phyloP scores from a whole-genome alignment of 2,329 filamentous ascomycete genomes.

The Nemania bipapillata region DNA sequence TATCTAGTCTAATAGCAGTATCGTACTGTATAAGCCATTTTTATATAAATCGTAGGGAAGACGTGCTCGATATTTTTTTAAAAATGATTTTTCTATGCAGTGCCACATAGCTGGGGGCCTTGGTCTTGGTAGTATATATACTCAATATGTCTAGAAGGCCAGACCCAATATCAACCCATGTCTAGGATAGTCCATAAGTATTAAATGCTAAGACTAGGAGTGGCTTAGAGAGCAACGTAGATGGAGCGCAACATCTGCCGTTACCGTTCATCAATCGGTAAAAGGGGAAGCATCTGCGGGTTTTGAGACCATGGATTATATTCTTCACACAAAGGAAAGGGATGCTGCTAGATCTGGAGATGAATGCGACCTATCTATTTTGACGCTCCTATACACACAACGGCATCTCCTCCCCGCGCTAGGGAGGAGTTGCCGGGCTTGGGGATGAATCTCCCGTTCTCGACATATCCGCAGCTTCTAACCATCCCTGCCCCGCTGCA shows the following conservation, averaged over 20 bases:
- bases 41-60: background rate
- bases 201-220: background rate
- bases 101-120: background rate
- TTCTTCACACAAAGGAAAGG: slow-evolving; percentile 40
- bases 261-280: background rate
- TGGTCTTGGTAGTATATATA: background rate
- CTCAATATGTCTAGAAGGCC: background rate
- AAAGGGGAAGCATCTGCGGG: slow-evolving; percentile 1
- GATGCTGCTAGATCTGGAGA: slow-evolving; percentile 35
- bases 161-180: background rate
- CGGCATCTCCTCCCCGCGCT: slow-evolving; percentile 39
- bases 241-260: background rate
- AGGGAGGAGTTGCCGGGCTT: slow-evolving; percentile 33
- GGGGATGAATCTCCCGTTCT: slow-evolving; percentile 28
- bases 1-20: background rate
- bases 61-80: background rate
- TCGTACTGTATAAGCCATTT: background rate
- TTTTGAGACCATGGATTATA: slow-evolving; percentile 36
- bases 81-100: background rate
- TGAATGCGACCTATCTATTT: slow-evolving; percentile 51
- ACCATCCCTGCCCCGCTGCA: slow-evolving; percentile 27
- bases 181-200: background rate
- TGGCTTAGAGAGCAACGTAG: too few relatives aligned
- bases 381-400: slow-evolving; percentile 51
- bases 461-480: slow-evolving; percentile 40